Evolutionary conservation across 2,329 filamentous ascomycete genomes (phyloP).

Genomic region (Elsinoe batatas): DNA sequence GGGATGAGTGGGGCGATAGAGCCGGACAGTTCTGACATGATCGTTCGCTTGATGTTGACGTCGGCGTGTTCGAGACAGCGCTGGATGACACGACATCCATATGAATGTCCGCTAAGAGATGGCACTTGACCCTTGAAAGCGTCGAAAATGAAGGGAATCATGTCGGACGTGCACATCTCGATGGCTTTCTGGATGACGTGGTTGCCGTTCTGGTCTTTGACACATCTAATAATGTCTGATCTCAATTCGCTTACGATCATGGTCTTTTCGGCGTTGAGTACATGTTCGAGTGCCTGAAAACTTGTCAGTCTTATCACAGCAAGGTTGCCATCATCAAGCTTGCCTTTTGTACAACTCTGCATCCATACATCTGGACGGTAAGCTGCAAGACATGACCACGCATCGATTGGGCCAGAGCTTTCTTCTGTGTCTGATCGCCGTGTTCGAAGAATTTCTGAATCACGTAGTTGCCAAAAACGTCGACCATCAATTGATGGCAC

Average conservation of each 20-base stretch:
- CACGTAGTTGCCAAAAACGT: constrained; percentile 97
- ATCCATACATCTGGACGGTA: constrained; percentile 84
- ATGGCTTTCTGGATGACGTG: constrained; percentile 95
- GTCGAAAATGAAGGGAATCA: constrained; percentile 77
- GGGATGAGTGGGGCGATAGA: constrained; percentile 64
- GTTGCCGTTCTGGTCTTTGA: constrained; percentile 85
- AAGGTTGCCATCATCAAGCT: constrained; percentile 1
- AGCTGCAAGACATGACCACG: constrained; percentile 70
- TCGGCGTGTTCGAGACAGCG: constrained; percentile 78
- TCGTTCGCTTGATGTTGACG: constrained; percentile 56
- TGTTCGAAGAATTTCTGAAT: constrained; percentile 97
- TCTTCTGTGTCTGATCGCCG: constrained; percentile 88
- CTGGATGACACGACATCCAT: constrained; percentile 88
- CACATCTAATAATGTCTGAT: constrained; percentile 62
- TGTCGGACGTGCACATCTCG: constrained; percentile 63
- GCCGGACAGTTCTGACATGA: constrained; percentile 69
- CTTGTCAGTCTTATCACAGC: background rate
- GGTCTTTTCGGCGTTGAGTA: constrained; percentile 84
- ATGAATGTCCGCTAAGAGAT: constrained; percentile 65
- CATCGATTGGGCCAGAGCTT: constrained; percentile 75
- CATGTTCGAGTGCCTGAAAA: constrained; percentile 68
- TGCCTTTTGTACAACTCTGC: constrained; percentile 90
- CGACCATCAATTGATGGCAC: constrained; percentile 80
- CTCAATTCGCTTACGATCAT: constrained; percentile 75
- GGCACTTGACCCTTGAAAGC: constrained; percentile 68